Evolutionary conservation across 2,329 filamentous ascomycete genomes (phyloP).

Genomic region (Ascochyta viciae-villosae): DNA sequence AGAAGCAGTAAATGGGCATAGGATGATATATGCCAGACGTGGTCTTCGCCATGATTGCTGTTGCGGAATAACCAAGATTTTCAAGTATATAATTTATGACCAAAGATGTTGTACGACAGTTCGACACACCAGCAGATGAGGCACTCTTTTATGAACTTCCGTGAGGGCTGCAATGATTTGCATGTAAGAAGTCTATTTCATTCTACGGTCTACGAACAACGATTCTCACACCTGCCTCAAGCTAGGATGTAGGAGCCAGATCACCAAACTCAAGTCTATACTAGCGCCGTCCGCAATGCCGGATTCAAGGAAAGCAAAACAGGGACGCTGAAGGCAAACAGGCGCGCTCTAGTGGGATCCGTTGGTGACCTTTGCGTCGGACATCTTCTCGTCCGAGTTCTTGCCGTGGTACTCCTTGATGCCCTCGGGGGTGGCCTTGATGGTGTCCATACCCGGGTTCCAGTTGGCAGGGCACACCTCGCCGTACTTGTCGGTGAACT

Average conservation of each 20-base stretch:
- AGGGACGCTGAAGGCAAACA: neutral
- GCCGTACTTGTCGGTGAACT: conserved; percentile 54
- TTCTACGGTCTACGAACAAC: conserved; percentile 12
- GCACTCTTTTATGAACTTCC: no score
- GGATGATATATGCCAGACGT: neutral
- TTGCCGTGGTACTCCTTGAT: conserved; percentile 50
- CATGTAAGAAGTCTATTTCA: neutral
- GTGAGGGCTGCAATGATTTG: no score
- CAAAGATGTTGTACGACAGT: no score
- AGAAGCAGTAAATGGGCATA: conserved; percentile 22
- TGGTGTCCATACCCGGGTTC: conserved; percentile 50
- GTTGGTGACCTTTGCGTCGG: conserved; percentile 38
- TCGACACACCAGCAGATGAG: no score
- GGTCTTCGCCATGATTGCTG: no score
- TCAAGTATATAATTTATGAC: no score
- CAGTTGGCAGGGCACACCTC: conserved; percentile 54
- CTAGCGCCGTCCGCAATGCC: conserved; percentile 24
- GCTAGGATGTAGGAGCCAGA: neutral
- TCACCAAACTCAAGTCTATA: conserved; percentile 19
- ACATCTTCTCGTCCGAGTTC: conserved; percentile 47
- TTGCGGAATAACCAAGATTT: no score
- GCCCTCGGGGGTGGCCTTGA: conserved; percentile 51
- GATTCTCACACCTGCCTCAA: conserved; percentile 2
- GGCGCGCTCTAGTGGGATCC: conserved; percentile 25
- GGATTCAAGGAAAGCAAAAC: conserved; percentile 10